Evolutionary conservation across 768 basidiomycete species (phyloP).

Genomic region (Hypholoma fasciculare): DNA sequence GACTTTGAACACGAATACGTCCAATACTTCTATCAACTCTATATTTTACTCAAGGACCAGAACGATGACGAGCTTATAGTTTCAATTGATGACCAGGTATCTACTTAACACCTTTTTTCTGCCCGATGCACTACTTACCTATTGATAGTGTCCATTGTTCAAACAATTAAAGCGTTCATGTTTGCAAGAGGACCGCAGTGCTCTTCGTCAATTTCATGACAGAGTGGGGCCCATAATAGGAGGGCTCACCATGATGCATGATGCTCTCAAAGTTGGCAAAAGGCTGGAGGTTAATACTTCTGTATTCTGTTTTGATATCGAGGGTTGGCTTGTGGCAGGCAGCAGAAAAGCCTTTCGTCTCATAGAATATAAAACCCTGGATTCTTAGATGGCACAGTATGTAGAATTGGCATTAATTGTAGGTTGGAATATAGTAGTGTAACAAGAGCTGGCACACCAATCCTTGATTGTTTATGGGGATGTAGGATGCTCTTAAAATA

Average conservation of each 20-base stretch:
- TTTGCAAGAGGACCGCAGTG: slow-evolving; percentile 37
- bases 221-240: slow-evolving; percentile 49
- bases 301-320: slow-evolving; percentile 18
- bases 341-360: slow-evolving; percentile 26
- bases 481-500: too few relatives aligned
- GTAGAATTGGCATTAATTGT: too few relatives aligned
- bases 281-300: slow-evolving; percentile 9
- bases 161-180: slow-evolving; percentile 44
- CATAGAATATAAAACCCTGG: slow-evolving; percentile 10
- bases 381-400: background rate
- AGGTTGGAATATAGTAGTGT: too few relatives aligned
- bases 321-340: slow-evolving; percentile 28
- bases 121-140: background rate
- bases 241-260: slow-evolving; percentile 43
- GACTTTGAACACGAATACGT: slow-evolving; percentile 54
- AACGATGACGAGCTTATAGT: slow-evolving; percentile 41
- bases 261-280: slow-evolving; percentile 15
- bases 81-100: slow-evolving; percentile 48
- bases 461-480: background rate
- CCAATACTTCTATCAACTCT: slow-evolving; percentile 48
- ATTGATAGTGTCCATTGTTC: slow-evolving; percentile 41
- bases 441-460: background rate
- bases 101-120: slow-evolving; percentile 6
- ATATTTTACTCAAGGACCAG: slow-evolving; percentile 52
- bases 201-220: slow-evolving; percentile 35